phyloP scores from a whole-genome alignment of 2,329 filamentous ascomycete genomes.

The Trichoderma koningii region DNA sequence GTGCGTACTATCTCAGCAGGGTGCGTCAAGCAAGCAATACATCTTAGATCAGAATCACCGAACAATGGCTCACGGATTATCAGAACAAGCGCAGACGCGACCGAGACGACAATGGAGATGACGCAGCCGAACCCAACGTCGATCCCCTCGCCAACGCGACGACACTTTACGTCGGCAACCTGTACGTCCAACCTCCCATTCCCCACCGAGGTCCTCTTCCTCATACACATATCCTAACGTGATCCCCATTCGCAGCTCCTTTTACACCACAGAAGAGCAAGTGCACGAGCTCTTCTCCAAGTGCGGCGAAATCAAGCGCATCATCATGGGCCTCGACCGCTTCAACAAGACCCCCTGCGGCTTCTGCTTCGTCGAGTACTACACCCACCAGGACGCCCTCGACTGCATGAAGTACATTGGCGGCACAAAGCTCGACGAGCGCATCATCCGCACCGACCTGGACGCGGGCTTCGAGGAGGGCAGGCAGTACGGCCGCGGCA shows the following conservation, averaged over 20 bases:
- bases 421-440: constrained; percentile 95
- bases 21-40: constrained; percentile 51
- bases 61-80: not conserved
- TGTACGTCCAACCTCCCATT: constrained; percentile 56
- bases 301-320: constrained; percentile 95
- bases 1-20: constrained; percentile 85
- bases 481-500: constrained; percentile 91
- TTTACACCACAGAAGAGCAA: constrained; percentile 98
- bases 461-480: constrained; percentile 97
- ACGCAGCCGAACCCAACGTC: constrained; percentile 49
- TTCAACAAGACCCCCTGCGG: constrained; percentile 98
- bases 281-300: constrained; percentile 96
- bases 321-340: constrained; percentile 96
- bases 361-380: constrained; percentile 99
- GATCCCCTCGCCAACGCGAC: constrained; percentile 85
- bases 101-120: constrained; percentile 56
- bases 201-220: not conserved
- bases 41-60: not conserved
- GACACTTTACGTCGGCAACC: constrained; percentile 95
- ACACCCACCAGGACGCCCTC: constrained; percentile 93
- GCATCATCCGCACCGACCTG: constrained; percentile 91
- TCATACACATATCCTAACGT: not conserved
- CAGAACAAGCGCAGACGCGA: constrained; percentile 74
- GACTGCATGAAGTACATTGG: constrained; percentile 99
- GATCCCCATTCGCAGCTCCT: constrained; percentile 60